Percentiles rank a stretch among this genome's conserved stretches.
phyloP scores from a whole-genome alignment of 2,329 filamentous ascomycete species.

The Mollisia scopiformis region DNA sequence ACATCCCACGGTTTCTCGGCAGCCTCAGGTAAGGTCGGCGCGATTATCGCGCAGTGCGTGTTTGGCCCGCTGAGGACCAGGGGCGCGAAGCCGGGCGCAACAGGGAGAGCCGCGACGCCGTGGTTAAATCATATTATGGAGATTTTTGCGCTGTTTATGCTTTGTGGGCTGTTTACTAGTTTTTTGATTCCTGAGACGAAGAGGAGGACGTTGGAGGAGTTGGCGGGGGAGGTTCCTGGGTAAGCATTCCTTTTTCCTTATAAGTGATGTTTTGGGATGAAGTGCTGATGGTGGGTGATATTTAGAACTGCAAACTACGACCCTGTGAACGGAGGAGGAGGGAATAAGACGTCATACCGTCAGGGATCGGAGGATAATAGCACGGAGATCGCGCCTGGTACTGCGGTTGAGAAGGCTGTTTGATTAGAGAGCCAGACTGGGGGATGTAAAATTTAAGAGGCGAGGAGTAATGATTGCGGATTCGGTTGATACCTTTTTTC shows the following conservation, averaged over 20 bases:
- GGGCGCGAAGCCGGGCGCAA: slow-evolving; percentile 33
- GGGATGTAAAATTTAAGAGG: too few relatives aligned
- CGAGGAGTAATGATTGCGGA: too few relatives aligned
- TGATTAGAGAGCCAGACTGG: too few relatives aligned
- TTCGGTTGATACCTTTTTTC: too few relatives aligned
- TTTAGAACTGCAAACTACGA: slow-evolving; percentile 14
- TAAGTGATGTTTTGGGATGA: neutral
- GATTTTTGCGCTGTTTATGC: slow-evolving; percentile 82
- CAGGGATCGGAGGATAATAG: neutral
- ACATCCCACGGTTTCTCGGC: slow-evolving; percentile 41
- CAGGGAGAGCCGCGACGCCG: slow-evolving; percentile 37
- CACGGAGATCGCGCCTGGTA: neutral
- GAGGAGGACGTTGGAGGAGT: slow-evolving; percentile 71
- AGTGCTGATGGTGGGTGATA: neutral
- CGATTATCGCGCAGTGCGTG: slow-evolving; percentile 47
- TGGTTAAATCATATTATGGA: slow-evolving; percentile 77
- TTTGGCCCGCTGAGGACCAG: slow-evolving; percentile 55
- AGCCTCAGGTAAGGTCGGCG: slow-evolving; percentile 40
- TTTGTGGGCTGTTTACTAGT: slow-evolving; percentile 68
- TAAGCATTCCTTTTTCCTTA: neutral
- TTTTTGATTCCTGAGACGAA: slow-evolving; percentile 79
- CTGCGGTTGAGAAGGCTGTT: neutral
- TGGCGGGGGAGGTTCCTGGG: slow-evolving; percentile 69
- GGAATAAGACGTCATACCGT: neutral
- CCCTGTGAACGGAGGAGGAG: slow-evolving; percentile 1